Base-by-base conservation (phyloP, 2,329 filamentous ascomycete genomes). In the Phaeosphaeria sp. region DNA sequence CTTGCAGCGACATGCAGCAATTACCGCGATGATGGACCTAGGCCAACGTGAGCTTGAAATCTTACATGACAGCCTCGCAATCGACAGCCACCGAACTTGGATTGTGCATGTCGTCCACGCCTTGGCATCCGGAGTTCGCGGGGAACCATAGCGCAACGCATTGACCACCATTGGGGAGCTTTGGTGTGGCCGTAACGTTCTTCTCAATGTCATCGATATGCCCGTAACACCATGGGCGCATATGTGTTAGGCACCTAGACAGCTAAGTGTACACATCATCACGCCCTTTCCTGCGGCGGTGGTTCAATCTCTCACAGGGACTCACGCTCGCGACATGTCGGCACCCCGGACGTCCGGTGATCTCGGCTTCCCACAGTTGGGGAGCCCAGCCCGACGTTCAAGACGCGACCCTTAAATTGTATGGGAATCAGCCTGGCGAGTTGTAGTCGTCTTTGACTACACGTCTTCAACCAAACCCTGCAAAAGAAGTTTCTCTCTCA, bases 111-210 rank as follows among this genome's bases (percentile, higher is more conserved):
- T 66, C 65, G 64, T 43, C 36, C 47, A 53, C 50, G 50, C 50
- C 66, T 68, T 72, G 60, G 63, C 63, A 27, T 59, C 59, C 65
- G 64, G 71, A 69, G 56, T 66, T 66, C 56, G 67, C 68, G 72
- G 71, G 71, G 71, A 74, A 72, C 71, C 72, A 74, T 71, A 63
- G 60, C 59, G 63, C 54, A 23, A 44, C 27, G 52, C 54, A 54
- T 48, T 48, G 49, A 46, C 43, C 44, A 44, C 36, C 18, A 22
- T 55, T 59, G 46, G 56, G 59, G 46, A 58, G 58, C 56, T 67
- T 55, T 59, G 55, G 55, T 25, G 30, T 44, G n/a, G 18, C 15
- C 6, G 15, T 3, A 48, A 30, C 25, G n/a, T 48, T 48, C 11
- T 48, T 41, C 21, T 22, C 13, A 15, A 39, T 50, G 20, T 15